Base-by-base conservation (phyloP, 164 flowering plant genomes). In the Echeveria elegans region DNA sequence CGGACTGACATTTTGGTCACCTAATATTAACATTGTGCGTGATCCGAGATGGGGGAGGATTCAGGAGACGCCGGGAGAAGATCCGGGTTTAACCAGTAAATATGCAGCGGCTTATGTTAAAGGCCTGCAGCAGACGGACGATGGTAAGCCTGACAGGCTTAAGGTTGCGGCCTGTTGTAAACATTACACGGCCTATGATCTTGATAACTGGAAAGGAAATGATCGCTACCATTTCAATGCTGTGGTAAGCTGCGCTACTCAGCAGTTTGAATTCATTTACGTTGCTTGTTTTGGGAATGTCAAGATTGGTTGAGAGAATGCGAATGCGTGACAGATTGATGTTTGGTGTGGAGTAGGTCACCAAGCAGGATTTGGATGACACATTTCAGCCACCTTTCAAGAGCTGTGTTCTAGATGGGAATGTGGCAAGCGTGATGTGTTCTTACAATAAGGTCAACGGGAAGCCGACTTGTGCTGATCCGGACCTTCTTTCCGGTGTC, bases 41-140 rank as follows among this genome's bases (percentile, higher is more conserved):
- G 98, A 94, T 72, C 98, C 97, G 0, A 85, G 97, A 77, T 94
- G 98, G 98, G 98, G 97, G 41, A 82, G 99, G 74, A 92, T 95
- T 21, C 99, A 91, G 71, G 99, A 94, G 72, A 94, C 99, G 16
- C 92, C 99, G 0, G 99, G 99, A 1, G 99, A 94, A 73, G 99
- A 94, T 70, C 99, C 99, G 0, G n/a, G 81, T 48, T 87, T 94
- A 19, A 24, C 89, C 0, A 85, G 97, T 72, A 88, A 88, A 69
- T 94, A 89, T 64, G 97, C 72, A 23, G 52, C 88, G 0, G 78
- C 77, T 9, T 94, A 89, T 66, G 97, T 94, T 6, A 80, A 68
- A 76, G 99, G 99, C 2, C 72, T 94, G 41, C 99, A 94, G 58
- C 80, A 86, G 67, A 74, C 77, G 0, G 96, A 88, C 37, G 84